Conservation (phyloP, 352 stramenopile genomes). For the Pythium graminicola region DNA sequence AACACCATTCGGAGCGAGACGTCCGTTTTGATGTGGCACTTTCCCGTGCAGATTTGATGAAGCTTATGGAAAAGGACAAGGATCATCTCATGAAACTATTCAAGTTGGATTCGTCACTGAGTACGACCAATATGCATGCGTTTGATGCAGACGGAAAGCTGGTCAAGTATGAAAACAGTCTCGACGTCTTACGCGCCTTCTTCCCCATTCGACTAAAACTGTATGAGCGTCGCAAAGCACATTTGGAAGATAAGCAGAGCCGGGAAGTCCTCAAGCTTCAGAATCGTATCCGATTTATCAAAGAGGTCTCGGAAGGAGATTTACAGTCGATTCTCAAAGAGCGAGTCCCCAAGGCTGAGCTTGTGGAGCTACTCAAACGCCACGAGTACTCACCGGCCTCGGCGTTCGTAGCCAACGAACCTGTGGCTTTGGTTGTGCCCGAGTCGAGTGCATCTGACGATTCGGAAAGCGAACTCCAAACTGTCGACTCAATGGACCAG, state of each 20-base stretch:
- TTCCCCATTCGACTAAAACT: slow-evolving; percentile 88
- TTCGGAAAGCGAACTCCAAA: neutral
- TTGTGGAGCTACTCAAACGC: slow-evolving; percentile 44
- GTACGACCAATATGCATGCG: slow-evolving; percentile 97
- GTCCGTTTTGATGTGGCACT: slow-evolving; percentile 79
- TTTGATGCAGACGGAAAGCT: slow-evolving; percentile 93
- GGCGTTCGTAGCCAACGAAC: slow-evolving; percentile 39
- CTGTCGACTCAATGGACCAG: slow-evolving; percentile 27
- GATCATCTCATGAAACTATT: slow-evolving; percentile 77
- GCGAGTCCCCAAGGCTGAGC: slow-evolving; percentile 52
- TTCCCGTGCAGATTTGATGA: slow-evolving; percentile 75
- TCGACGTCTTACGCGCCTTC: slow-evolving; percentile 92
- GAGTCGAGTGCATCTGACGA: slow-evolving; percentile 2
- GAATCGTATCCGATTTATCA: slow-evolving; percentile 97
- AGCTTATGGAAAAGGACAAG: slow-evolving; percentile 41
- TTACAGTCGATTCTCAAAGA: slow-evolving; percentile 88
- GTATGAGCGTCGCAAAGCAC: slow-evolving; percentile 80
- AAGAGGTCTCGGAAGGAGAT: slow-evolving; percentile 91
- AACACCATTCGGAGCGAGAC: slow-evolving; percentile 95
- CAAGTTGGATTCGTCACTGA: slow-evolving; percentile 93
- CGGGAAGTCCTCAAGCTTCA: slow-evolving; percentile 86
- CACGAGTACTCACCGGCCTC: slow-evolving; percentile 44
- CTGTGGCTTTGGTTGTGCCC: neutral
- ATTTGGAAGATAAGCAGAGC: slow-evolving; percentile 74
- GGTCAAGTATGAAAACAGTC: slow-evolving; percentile 85